Evolutionary conservation across 106 monocot species (phyloP).

Genomic region (Allium cepa): DNA sequence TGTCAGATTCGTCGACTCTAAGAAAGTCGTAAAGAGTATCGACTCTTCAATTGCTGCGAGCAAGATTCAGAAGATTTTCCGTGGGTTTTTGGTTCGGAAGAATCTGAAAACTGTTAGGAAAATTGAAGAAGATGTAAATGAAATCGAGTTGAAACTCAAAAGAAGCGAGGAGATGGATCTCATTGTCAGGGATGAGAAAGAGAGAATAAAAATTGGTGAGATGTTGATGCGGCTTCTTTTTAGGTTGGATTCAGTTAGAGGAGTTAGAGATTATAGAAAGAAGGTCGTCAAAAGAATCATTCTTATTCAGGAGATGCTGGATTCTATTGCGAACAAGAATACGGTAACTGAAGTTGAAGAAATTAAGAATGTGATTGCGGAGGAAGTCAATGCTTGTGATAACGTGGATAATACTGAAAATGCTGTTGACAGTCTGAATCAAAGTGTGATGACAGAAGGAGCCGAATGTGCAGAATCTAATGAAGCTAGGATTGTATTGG

Average conservation of each 20-base stretch:
- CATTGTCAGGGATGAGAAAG: constrained; percentile 33
- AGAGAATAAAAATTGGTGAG: constrained; percentile 38
- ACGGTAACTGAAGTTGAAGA: neutral
- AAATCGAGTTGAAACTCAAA: constrained; percentile 20
- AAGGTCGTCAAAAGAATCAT: constrained; percentile 35
- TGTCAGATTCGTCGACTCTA: constrained; percentile 40
- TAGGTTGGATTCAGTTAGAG: constrained; percentile 39
- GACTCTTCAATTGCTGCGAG: constrained; percentile 22
- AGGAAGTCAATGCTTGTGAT: neutral
- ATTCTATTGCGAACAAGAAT: constrained; percentile 5
- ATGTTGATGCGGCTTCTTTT: constrained; percentile 49
- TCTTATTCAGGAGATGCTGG: constrained; percentile 38
- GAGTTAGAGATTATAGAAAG: constrained; percentile 51
- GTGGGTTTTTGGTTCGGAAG: constrained; percentile 68
- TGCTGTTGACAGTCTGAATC: neutral
- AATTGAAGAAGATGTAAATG: constrained; percentile 26
- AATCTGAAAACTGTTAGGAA: constrained; percentile 22
- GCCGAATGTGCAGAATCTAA: too few relatives aligned
- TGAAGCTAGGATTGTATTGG: too few relatives aligned
- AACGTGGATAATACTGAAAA: neutral
- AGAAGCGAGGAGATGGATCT: constrained; percentile 17
- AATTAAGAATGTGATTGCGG: neutral
- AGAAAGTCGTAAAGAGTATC: neutral
- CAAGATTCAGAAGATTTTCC: constrained; percentile 42
- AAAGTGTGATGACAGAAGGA: neutral